Conservation (phyloP, 768 basidiomycete species). For the Pleurotus ostreatus region DNA sequence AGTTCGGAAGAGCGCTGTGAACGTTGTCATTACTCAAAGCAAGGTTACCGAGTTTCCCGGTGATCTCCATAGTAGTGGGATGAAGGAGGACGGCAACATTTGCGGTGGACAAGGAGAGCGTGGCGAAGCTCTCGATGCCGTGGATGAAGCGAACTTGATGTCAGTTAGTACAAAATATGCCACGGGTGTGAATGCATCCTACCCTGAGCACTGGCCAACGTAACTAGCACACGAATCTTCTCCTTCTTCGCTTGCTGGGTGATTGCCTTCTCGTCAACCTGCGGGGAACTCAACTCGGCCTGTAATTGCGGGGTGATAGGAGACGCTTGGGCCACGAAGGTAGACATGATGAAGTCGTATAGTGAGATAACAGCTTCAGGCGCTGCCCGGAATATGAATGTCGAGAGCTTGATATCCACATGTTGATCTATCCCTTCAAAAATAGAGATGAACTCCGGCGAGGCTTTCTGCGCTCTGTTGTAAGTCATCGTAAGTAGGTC, state of each 20-base stretch:
- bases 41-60: slow-evolving; percentile 79
- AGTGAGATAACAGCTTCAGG: slow-evolving; percentile 88
- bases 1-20: slow-evolving; percentile 49
- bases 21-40: slow-evolving; percentile 73
- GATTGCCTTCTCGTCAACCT: slow-evolving; percentile 6
- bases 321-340: slow-evolving; percentile 67
- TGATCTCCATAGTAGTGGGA: slow-evolving; percentile 69
- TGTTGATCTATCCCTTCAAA: slow-evolving; percentile 87
- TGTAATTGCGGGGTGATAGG: background rate
- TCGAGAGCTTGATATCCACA: slow-evolving; percentile 84
- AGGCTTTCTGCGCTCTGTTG: slow-evolving; percentile 71
- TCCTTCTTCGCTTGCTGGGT: slow-evolving; percentile 20
- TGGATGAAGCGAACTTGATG: slow-evolving; percentile 72
- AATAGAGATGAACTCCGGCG: slow-evolving; percentile 77
- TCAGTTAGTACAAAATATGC: too few relatives aligned
- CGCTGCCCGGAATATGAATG: slow-evolving; percentile 82
- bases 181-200: slow-evolving; percentile 11
- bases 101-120: slow-evolving; percentile 86
- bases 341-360: slow-evolving; percentile 97
- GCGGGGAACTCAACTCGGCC: background rate
- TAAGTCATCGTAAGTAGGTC: slow-evolving; percentile 82
- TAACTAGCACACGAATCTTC: slow-evolving; percentile 79
- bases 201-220: slow-evolving; percentile 84
- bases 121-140: slow-evolving; percentile 66
- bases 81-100: slow-evolving; percentile 76